phyloP scores from a whole-genome alignment of 257 asterid species.

The Solanum tarapatanum region DNA sequence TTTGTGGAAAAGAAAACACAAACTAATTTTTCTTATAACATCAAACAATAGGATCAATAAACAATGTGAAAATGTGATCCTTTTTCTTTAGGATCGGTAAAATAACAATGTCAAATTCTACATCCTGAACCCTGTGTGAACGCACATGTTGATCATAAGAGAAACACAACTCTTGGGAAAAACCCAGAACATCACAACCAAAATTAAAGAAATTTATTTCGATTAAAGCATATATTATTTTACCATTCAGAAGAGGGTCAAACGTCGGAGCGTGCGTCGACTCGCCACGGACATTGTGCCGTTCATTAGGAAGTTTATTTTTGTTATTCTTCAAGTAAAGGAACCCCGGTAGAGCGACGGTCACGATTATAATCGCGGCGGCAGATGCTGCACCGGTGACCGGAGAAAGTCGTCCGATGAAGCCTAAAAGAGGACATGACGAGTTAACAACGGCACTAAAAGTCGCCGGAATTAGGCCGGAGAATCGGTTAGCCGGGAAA shows the following conservation, averaged over 20 bases:
- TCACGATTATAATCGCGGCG: background rate
- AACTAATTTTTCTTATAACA: background rate
- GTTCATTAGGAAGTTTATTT: background rate
- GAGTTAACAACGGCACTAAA: background rate
- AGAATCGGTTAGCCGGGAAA: background rate
- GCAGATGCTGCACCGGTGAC: background rate
- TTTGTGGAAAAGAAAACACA: background rate
- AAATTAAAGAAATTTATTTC: background rate
- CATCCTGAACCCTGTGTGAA: background rate
- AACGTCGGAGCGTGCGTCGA: background rate
- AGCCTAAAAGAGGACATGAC: background rate
- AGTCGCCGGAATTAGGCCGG: background rate
- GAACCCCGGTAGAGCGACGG: background rate
- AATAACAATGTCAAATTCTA: background rate
- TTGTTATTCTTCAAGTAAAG: background rate
- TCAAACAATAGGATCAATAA: background rate
- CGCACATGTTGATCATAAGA: background rate
- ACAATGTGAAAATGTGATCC: background rate
- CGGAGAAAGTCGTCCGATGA: background rate
- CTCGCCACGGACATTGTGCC: background rate
- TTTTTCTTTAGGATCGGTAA: background rate
- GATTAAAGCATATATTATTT: background rate
- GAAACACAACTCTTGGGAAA: background rate
- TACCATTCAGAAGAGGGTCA: background rate
- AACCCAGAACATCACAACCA: background rate